Conservation (phyloP, 2,329 filamentous ascomycete genomes). For the Hysterium pulicare region DNA sequence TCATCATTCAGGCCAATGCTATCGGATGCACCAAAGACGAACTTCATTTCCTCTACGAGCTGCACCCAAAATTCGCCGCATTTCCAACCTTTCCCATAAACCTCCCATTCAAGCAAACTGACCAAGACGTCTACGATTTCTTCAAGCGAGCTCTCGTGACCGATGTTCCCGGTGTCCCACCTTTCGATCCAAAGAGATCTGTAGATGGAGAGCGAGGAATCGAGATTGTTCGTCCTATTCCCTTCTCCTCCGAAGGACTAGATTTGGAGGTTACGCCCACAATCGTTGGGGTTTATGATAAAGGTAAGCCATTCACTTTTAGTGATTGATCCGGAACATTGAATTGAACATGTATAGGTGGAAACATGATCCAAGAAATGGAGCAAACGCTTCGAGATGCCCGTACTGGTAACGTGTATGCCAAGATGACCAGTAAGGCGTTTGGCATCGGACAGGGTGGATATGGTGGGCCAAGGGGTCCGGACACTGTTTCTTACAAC, state of each 20-base stretch:
- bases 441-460: conserved; percentile 49
- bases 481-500: conserved; percentile 27
- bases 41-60: conserved; percentile 45
- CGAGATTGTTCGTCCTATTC: conserved; percentile 38
- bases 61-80: conserved; percentile 42
- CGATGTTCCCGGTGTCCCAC: conserved; percentile 39
- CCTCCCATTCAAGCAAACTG: conserved; percentile 45
- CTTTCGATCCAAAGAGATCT: conserved; percentile 41
- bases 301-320: no score
- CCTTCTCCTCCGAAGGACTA: conserved; percentile 33
- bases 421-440: conserved; percentile 38
- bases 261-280: conserved; percentile 41
- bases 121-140: conserved; percentile 46
- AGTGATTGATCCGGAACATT: no score
- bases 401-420: conserved; percentile 38
- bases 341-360: no score
- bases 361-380: conserved; percentile 42
- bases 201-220: conserved; percentile 45
- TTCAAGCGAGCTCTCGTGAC: conserved; percentile 33
- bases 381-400: conserved; percentile 40
- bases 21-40: conserved; percentile 41
- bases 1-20: conserved; percentile 33
- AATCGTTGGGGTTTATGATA: conserved; percentile 47
- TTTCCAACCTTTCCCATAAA: conserved; percentile 51
- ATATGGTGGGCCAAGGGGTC: conserved; percentile 44